phyloP scores from a whole-genome alignment of 2,329 filamentous ascomycete species.

The Lecanicillium sp. region DNA sequence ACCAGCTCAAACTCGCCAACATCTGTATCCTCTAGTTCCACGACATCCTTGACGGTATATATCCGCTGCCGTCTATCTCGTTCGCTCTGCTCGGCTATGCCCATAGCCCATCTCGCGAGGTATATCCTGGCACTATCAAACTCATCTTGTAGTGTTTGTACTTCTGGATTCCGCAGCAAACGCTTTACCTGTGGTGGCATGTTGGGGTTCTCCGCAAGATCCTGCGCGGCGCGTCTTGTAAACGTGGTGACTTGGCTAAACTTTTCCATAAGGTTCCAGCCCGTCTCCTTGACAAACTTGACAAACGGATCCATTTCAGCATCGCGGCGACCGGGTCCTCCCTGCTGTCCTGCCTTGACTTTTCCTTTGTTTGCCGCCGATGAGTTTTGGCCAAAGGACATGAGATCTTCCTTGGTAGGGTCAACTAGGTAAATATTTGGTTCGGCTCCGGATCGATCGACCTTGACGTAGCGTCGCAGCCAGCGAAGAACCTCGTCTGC shows the following conservation, averaged over 20 bases:
- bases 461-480: constrained; percentile 73
- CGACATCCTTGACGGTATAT: constrained; percentile 86
- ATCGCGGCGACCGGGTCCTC: constrained; percentile 40
- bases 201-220: constrained; percentile 84
- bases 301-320: constrained; percentile 86
- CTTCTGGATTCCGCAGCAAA: constrained; percentile 82
- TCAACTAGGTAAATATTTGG: constrained; percentile 88
- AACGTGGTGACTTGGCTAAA: constrained; percentile 97
- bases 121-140: constrained; percentile 96
- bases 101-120: constrained; percentile 95
- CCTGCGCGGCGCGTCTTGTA: constrained; percentile 82
- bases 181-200: constrained; percentile 81
- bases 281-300: constrained; percentile 87
- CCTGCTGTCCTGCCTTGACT: constrained; percentile 19
- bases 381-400: constrained; percentile 64
- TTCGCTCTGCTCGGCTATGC: constrained; percentile 94
- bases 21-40: constrained; percentile 89
- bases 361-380: constrained; percentile 29
- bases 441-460: constrained; percentile 80
- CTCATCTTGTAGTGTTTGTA: constrained; percentile 91
- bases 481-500: constrained; percentile 91
- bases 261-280: constrained; percentile 95
- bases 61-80: constrained; percentile 76
- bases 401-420: constrained; percentile 73
- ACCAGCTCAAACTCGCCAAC: constrained; percentile 95